Conservation (phyloP, 352 stramenopile species). For the Phytophthora chlamydospora region DNA sequence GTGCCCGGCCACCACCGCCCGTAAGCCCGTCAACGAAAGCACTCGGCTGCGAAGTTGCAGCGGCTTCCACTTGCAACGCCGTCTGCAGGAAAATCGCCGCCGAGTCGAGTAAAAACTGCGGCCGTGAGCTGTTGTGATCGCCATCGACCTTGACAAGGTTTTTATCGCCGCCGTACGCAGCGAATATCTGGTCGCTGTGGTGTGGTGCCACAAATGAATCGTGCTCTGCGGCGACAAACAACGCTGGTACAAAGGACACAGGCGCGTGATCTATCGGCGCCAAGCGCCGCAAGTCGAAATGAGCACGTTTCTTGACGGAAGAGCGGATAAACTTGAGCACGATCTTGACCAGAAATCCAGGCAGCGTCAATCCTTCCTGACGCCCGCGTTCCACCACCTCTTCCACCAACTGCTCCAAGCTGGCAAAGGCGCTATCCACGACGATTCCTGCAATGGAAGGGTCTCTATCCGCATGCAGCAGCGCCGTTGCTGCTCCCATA, state of each 20-base stretch:
- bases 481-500: slow-evolving; percentile 97
- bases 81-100: slow-evolving; percentile 96
- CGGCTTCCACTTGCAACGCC: slow-evolving; percentile 82
- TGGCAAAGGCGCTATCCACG: slow-evolving; percentile 97
- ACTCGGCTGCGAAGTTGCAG: slow-evolving; percentile 28
- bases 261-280: slow-evolving; percentile 89
- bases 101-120: slow-evolving; percentile 96
- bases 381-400: slow-evolving; percentile 97
- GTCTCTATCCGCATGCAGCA: slow-evolving; percentile 98
- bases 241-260: slow-evolving; percentile 95
- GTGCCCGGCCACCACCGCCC: slow-evolving; percentile 41
- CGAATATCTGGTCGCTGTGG: slow-evolving; percentile 84
- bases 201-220: slow-evolving; percentile 96
- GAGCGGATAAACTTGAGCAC: slow-evolving; percentile 91
- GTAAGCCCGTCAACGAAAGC: slow-evolving; percentile 26
- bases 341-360: slow-evolving; percentile 91
- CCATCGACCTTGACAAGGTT: slow-evolving; percentile 98
- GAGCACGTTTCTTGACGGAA: slow-evolving; percentile 91
- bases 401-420: slow-evolving; percentile 95
- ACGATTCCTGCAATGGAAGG: slow-evolving; percentile 97
- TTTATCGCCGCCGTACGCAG: slow-evolving; percentile 97
- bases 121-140: slow-evolving; percentile 97
- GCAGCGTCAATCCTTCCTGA: slow-evolving; percentile 93
- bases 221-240: slow-evolving; percentile 95
- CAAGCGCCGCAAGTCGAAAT: slow-evolving; percentile 86